These are phyloP conservation scores for Monosporascus sp. DNA, from an alignment of 2,329 filamentous ascomycete species.

Conservation along the genomic window DNA sequence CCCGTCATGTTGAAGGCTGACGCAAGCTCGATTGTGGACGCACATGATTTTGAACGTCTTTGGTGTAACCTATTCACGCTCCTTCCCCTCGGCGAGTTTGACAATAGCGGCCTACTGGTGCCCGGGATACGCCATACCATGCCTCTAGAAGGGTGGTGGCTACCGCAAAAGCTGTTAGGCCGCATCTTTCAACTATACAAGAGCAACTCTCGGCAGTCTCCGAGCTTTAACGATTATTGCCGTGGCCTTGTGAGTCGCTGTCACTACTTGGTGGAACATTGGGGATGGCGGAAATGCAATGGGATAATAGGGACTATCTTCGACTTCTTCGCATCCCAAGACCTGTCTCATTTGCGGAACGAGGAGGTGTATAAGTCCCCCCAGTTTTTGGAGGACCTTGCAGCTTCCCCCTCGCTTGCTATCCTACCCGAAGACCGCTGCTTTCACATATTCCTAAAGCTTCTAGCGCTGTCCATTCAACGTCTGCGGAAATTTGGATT, in stretches of 20 bases:
- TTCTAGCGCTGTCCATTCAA: constrained; percentile 52
- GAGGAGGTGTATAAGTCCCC: constrained; percentile 59
- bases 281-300: constrained; percentile 59
- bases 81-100: constrained; percentile 57
- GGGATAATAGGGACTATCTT: constrained; percentile 57
- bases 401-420: constrained; percentile 37
- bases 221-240: constrained; percentile 63
- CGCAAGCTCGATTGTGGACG: constrained; percentile 34
- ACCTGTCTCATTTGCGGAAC: constrained; percentile 57
- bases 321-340: constrained; percentile 61
- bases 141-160: constrained; percentile 52
- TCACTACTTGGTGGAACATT: constrained; percentile 57
- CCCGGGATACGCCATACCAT: constrained; percentile 30
- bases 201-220: constrained; percentile 47
- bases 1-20: constrained; percentile 33
- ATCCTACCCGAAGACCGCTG: constrained; percentile 53
- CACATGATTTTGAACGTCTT: constrained; percentile 44
- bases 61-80: constrained; percentile 58
- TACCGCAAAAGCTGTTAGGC: constrained; percentile 53
- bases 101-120: constrained; percentile 45
- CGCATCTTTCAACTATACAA: constrained; percentile 55
- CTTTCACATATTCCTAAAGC: constrained; percentile 64
- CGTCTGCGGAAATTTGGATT: constrained; percentile 43
- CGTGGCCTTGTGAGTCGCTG: constrained; percentile 55
- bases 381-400: constrained; percentile 54